These are phyloP conservation scores for Hemileia vastatrix DNA, from an alignment of 1,284 basidiomycete genomes.

Conservation along the genomic window DNA sequence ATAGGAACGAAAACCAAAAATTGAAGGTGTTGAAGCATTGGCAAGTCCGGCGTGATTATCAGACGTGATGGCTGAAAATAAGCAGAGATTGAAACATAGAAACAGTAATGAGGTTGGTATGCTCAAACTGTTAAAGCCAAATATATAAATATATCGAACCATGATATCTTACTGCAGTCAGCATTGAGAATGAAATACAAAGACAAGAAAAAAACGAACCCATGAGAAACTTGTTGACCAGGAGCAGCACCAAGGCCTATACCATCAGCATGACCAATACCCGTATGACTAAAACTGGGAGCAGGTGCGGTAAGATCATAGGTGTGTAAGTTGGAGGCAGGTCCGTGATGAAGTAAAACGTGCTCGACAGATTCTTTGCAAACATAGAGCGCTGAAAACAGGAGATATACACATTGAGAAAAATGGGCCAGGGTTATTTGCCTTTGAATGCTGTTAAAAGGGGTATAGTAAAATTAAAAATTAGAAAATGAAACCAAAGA, in stretches of 20 bases:
- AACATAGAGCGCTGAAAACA: constrained; percentile 82
- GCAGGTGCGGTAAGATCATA: not conserved
- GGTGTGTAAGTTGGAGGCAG: too few species aligned
- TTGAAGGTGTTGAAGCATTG: constrained; percentile 41
- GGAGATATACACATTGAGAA: constrained; percentile 74
- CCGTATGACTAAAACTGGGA: not conserved
- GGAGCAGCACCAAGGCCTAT: not conserved
- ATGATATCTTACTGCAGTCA: not conserved
- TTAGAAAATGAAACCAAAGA: constrained; percentile 2
- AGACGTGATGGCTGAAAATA: constrained; percentile 52
- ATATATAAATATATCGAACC: not conserved
- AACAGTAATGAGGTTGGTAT: constrained; percentile 59
- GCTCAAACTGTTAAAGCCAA: constrained; percentile 52
- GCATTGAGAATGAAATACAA: not conserved
- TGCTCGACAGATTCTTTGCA: constrained; percentile 88
- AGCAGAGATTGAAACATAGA: constrained; percentile 47
- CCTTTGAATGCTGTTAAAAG: constrained; percentile 56
- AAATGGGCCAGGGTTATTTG: constrained; percentile 71
- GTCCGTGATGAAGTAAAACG: constrained; percentile 51
- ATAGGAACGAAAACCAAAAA: not conserved
- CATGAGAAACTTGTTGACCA: not conserved
- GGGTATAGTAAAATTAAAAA: not conserved
- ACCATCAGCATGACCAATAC: not conserved
- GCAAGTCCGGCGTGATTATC: constrained; percentile 61
- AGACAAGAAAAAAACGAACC: not conserved